Percentiles rank a stretch among this genome's conserved stretches.
Conservation (phyloP, 352 stramenopile genomes). For the Pythium insidiosum region DNA sequence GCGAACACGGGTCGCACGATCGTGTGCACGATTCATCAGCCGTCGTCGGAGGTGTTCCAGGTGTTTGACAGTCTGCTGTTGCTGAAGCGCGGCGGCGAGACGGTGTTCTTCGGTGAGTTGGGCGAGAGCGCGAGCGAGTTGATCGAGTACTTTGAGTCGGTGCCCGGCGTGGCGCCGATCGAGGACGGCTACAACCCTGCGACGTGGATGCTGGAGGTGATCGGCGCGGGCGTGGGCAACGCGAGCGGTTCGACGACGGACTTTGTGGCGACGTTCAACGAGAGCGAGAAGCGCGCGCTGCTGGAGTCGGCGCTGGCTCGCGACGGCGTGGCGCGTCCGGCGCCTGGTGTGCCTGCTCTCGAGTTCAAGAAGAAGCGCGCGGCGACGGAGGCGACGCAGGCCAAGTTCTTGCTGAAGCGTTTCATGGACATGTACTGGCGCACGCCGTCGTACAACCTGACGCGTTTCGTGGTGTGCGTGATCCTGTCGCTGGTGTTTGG, state of each 20-base stretch:
- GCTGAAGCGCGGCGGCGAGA: too few species aligned
- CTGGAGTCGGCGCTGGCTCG: constrained; percentile 7
- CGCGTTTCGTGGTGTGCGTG: constrained; percentile 24
- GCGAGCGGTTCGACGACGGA: too few species aligned
- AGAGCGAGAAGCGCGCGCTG: not conserved
- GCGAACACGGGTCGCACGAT: constrained; percentile 26
- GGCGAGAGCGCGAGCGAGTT: too few species aligned
- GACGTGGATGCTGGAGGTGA: too few species aligned
- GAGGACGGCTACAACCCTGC: too few species aligned
- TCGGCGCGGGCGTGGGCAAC: too few species aligned
- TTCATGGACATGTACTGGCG: constrained; percentile 60
- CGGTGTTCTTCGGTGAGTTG: too few species aligned
- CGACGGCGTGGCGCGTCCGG: constrained; percentile 6
- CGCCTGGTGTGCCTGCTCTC: not conserved
- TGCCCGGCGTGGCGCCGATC: too few species aligned
- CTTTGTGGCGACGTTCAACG: too few species aligned
- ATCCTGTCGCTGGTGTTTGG: constrained; percentile 37
- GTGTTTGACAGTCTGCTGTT: too few species aligned
- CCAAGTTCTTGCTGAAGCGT: constrained; percentile 12
- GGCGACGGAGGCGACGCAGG: constrained; percentile 3
- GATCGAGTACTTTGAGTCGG: too few species aligned
- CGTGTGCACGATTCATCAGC: constrained; percentile 19
- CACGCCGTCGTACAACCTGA: constrained; percentile 62
- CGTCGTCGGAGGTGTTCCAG: too few species aligned
- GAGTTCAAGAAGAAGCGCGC: constrained; percentile 13